phyloP scores from a whole-genome alignment of 768 basidiomycete genomes.

The Tylopilus subfusipes region DNA sequence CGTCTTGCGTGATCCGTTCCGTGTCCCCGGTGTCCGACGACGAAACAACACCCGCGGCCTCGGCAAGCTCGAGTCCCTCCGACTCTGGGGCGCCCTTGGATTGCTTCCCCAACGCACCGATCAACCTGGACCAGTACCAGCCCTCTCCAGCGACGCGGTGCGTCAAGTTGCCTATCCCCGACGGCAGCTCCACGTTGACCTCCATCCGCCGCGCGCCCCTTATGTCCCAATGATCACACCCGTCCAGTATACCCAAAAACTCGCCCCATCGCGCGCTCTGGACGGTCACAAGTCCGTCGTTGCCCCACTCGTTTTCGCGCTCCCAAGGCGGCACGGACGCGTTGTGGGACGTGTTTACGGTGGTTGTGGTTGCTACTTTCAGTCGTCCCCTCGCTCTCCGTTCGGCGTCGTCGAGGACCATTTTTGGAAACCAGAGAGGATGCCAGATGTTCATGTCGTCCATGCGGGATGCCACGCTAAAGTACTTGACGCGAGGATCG shows the following conservation, averaged over 20 bases:
- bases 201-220: constrained; percentile 83
- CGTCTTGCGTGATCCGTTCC: constrained; percentile 25
- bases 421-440: constrained; percentile 95
- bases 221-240: constrained; percentile 95
- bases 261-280: constrained; percentile 95
- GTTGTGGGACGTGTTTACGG: constrained; percentile 3
- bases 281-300: constrained; percentile 91
- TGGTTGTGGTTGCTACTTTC: constrained; percentile 23
- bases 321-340: constrained; percentile 42
- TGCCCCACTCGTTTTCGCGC: constrained; percentile 64
- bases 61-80: constrained; percentile 32
- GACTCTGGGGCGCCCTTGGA: constrained; percentile 40
- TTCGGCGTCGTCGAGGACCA: constrained; percentile 86
- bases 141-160: constrained; percentile 40
- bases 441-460: constrained; percentile 73
- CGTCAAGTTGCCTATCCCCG: constrained; percentile 40
- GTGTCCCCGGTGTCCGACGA: constrained; percentile 11
- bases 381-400: constrained; percentile 49
- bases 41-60: constrained; percentile 10
- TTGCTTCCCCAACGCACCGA: constrained; percentile 58
- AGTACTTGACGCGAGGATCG: constrained; percentile 83
- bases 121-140: constrained; percentile 64
- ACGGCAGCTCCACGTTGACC: constrained; percentile 56
- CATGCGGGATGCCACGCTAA: constrained; percentile 82
- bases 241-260: constrained; percentile 85